Base-by-base conservation (phyloP, 495 filamentous ascomycete genomes). In the Elasticomyces elasticus region DNA sequence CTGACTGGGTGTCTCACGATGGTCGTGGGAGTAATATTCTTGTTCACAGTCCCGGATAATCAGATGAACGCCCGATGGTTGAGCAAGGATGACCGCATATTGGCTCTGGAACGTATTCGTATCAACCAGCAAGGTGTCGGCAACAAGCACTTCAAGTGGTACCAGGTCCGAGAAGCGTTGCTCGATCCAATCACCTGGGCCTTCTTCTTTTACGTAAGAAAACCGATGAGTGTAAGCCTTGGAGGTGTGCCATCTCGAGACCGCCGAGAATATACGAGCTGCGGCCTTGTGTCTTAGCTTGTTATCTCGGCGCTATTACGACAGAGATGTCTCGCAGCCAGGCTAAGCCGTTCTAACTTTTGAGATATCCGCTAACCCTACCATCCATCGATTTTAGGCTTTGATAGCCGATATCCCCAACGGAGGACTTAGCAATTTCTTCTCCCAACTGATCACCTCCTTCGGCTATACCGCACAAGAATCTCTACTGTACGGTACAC, bases 361-460 rank as follows among this genome's bases (percentile, higher is more conserved):
- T 33, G 7, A 15, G 30, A 33, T 7, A 33, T 33, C 30, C 30
- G 7, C 30, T 33, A 33, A 33, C 30, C 7, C 30, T 15, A 15
- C 7, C 30, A 33, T 15, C 30, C 30, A 33, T 33, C 30, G 30
- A 33, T 33, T 33, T 33, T 6, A 43, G n/a, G n/a, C n/a, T n/a
- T n/a, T 48, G 7, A 51, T 51, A 19, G 25, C 46, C 23, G 45
- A 43, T 22, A 50, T 44, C n/a, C 30, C 49, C 24, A 61, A 61
- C 37, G 74, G 82, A 20, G 84, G 83, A 12, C 74, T 89, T 43
- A 76, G 70, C 26, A 87, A 86, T 55, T 89, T 86, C 66, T 87
- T 87, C 69, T 81, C 73, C 47, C 82, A 85, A 64, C 73, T 81
- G 20, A 80, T 81, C 57, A 73, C 76, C n/a, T 73, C 69, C 5